These are phyloP conservation scores for Hypoxylon perforatum DNA, from an alignment of 495 filamentous ascomycete genomes.

Conservation along the genomic window DNA sequence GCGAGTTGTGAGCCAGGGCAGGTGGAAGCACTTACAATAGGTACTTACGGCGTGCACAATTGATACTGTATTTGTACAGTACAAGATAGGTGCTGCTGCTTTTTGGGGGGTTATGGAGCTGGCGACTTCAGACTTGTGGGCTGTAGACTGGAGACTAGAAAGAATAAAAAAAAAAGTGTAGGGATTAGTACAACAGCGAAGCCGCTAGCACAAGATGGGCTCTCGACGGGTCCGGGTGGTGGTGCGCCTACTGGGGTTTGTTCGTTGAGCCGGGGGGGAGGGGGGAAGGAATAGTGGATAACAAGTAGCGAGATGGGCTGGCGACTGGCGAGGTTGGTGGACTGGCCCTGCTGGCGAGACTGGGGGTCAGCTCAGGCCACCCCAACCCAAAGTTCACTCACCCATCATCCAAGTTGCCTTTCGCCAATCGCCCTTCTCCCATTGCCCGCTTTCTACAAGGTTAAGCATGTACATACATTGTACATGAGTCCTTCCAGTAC, in stretches of 20 bases:
- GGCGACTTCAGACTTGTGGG: too few species aligned
- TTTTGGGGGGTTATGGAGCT: constrained; percentile 1
- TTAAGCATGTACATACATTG: too few species aligned
- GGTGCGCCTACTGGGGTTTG: constrained; percentile 44
- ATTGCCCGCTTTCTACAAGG: too few species aligned
- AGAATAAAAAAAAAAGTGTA: constrained; percentile 7
- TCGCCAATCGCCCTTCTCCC: too few species aligned
- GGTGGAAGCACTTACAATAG: constrained; percentile 4
- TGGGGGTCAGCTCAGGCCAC: constrained; percentile 14
- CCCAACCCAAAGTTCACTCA: neutral
- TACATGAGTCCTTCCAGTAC: too few species aligned
- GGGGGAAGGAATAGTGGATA: constrained; percentile 44
- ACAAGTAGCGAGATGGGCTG: constrained; percentile 36
- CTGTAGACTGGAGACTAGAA: too few species aligned
- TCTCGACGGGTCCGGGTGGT: constrained; percentile 39
- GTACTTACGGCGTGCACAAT: neutral
- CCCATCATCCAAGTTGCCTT: too few species aligned
- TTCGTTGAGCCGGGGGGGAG: constrained; percentile 44
- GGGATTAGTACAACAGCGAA: constrained; percentile 40
- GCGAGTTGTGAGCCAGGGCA: constrained; percentile 1
- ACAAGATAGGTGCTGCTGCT: constrained; percentile 8
- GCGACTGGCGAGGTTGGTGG: constrained; percentile 41
- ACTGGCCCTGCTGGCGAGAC: neutral
- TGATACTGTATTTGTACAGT: neutral
- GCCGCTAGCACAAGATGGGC: constrained; percentile 32